Evolutionary conservation across 768 basidiomycete genomes (phyloP).

Genomic region (Candolleomyces efflorescens): DNA sequence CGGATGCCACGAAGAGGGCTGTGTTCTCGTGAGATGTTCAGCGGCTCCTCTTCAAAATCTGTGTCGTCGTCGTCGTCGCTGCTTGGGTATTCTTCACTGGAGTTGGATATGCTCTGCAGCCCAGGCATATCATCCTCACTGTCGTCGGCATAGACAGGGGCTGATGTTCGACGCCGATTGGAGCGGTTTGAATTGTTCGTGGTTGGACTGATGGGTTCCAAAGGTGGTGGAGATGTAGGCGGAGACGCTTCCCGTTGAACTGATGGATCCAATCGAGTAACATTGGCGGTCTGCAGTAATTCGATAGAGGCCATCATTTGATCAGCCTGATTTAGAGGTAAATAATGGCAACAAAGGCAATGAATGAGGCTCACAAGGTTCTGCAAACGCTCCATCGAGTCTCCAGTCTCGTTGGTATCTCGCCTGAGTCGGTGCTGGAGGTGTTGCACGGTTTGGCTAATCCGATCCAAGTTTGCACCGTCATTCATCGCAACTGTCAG

Average conservation of each 20-base stretch:
- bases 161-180: not conserved
- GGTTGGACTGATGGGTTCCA: not conserved
- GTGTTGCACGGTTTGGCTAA: slow-evolving; percentile 13
- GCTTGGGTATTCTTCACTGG: slow-evolving; percentile 26
- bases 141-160: slow-evolving; percentile 6
- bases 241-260: slow-evolving; percentile 6
- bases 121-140: slow-evolving; percentile 32
- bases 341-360: not conserved
- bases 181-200: not conserved
- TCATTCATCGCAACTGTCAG: slow-evolving; percentile 17
- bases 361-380: slow-evolving; percentile 21
- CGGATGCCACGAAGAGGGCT: too few species aligned
- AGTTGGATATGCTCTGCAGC: slow-evolving; percentile 31
- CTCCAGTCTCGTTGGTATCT: slow-evolving; percentile 13
- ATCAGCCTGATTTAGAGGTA: slow-evolving; percentile 24
- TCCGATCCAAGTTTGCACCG: slow-evolving; percentile 12
- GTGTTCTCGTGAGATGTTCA: too few species aligned
- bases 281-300: slow-evolving; percentile 11
- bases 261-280: slow-evolving; percentile 3
- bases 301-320: slow-evolving; percentile 25
- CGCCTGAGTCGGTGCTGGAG: not conserved
- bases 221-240: slow-evolving; percentile 5
- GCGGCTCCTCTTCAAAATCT: slow-evolving; percentile 2
- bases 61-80: slow-evolving; percentile 19
- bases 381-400: slow-evolving; percentile 25